Conservation (phyloP, 176 grass and related monocot species). For the Guadua angustifolia region DNA sequence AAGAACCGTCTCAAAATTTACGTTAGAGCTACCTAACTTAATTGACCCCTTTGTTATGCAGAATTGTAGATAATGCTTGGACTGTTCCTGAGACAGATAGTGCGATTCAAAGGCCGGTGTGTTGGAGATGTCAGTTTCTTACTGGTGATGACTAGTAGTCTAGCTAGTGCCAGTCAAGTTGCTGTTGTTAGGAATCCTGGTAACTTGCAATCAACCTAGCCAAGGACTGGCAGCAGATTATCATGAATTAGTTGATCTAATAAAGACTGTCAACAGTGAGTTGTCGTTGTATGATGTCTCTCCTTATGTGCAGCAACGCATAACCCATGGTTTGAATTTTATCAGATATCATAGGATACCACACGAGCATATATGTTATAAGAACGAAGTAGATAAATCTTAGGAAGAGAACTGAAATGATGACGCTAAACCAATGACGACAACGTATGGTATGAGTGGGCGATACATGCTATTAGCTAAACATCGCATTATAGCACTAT, state of each 20-base stretch:
- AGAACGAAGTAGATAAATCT: too few species aligned
- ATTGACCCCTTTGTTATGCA: background rate
- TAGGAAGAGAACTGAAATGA: too few species aligned
- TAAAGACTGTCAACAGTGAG: too few species aligned
- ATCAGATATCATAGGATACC: too few species aligned
- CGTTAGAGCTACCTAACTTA: background rate
- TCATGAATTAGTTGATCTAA: background rate
- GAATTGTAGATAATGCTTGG: background rate
- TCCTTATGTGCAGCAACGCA: too few species aligned
- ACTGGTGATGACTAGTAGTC: conserved; percentile 31
- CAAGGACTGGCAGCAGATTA: background rate
- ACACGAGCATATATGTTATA: too few species aligned
- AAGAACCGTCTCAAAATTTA: background rate
- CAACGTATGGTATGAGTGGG: too few species aligned
- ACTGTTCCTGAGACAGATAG: conserved; percentile 34
- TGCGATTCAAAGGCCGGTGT: conserved; percentile 1
- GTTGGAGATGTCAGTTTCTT: conserved; percentile 29
- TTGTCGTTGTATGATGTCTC: too few species aligned
- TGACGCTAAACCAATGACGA: too few species aligned
- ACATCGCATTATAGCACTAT: too few species aligned
- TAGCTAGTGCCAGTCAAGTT: conserved; percentile 35
- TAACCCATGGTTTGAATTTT: too few species aligned
- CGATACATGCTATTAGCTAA: too few species aligned
- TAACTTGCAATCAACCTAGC: background rate
- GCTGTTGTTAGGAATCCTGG: conserved; percentile 26